Conservation (phyloP, 2,329 filamentous ascomycete species). For the Leptographium lundbergii region DNA sequence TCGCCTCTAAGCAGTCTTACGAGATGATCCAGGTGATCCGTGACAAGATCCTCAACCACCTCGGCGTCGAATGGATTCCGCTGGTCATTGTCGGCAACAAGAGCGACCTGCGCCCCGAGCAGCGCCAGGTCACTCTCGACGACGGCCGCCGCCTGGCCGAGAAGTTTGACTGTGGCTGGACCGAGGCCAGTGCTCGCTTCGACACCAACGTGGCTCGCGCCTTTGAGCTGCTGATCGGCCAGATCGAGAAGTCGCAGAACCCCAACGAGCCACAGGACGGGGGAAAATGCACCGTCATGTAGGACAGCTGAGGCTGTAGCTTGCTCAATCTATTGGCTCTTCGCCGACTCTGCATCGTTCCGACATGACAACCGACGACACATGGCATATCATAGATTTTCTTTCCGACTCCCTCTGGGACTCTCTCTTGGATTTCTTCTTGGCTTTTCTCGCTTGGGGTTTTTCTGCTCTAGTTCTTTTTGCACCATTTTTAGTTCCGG, state of each 20-base stretch:
- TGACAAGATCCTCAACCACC: conserved; percentile 92
- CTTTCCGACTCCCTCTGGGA: neutral
- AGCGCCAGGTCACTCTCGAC: conserved; percentile 78
- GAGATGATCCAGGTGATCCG: conserved; percentile 95
- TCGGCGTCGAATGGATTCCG: conserved; percentile 88
- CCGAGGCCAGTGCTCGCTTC: conserved; percentile 85
- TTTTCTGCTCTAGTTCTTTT: neutral
- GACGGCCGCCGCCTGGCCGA: conserved; percentile 76
- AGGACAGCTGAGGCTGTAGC: conserved; percentile 17
- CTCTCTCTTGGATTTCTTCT: neutral
- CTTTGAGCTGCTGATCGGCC: conserved; percentile 86
- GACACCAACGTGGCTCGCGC: conserved; percentile 88
- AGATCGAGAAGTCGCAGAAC: conserved; percentile 91
- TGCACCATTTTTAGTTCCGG: neutral
- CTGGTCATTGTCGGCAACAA: conserved; percentile 97
- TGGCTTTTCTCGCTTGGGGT: neutral
- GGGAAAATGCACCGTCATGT: conserved; percentile 82
- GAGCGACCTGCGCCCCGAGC: conserved; percentile 81
- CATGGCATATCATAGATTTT: neutral
- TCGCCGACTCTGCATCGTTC: neutral
- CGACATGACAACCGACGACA: neutral
- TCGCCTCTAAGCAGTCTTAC: conserved; percentile 83
- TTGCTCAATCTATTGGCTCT: neutral
- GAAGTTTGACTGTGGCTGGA: conserved; percentile 85
- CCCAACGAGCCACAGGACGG: conserved; percentile 71